phyloP scores from a whole-genome alignment of 306 rosid species.

The Datisca glomerata region DNA sequence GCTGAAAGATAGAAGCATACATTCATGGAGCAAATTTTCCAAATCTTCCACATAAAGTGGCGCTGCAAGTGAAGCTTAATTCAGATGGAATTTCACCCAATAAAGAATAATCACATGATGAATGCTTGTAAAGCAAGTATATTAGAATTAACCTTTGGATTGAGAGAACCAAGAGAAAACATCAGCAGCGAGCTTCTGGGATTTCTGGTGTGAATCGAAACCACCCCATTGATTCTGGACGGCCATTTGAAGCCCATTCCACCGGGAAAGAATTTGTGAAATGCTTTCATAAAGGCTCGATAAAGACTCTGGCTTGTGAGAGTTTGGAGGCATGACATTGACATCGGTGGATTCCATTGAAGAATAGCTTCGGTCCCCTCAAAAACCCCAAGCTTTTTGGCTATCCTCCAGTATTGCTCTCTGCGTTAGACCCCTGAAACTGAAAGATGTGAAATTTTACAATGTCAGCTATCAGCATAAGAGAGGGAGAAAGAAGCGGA shows the following conservation, averaged over 20 bases:
- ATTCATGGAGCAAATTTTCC: constrained; percentile 54
- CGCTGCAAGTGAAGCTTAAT: constrained; percentile 18
- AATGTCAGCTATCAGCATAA: no score
- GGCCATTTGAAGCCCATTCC: constrained; percentile 77
- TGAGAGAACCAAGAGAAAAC: constrained; percentile 40
- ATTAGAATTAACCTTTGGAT: constrained; percentile 29
- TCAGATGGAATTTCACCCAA: background rate
- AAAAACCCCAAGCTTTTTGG: background rate
- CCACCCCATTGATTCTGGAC: constrained; percentile 67
- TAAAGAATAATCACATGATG: background rate
- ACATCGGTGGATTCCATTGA: constrained; percentile 17
- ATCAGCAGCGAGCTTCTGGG: constrained; percentile 40
- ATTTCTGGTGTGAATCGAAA: constrained; percentile 46
- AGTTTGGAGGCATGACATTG: background rate
- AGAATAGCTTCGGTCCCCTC: background rate
- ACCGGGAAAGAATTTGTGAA: constrained; percentile 40
- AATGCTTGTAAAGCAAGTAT: background rate
- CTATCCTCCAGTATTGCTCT: background rate
- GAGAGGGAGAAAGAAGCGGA: background rate
- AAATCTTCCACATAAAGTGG: constrained; percentile 41
- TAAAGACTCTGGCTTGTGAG: constrained; percentile 6
- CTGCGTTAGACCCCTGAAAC: background rate
- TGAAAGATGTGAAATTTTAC: no score
- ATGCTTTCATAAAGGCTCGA: constrained; percentile 16
- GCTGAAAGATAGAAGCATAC: constrained; percentile 51